phyloP scores from a whole-genome alignment of 139 green algal species.

The Gonium pectorale region DNA sequence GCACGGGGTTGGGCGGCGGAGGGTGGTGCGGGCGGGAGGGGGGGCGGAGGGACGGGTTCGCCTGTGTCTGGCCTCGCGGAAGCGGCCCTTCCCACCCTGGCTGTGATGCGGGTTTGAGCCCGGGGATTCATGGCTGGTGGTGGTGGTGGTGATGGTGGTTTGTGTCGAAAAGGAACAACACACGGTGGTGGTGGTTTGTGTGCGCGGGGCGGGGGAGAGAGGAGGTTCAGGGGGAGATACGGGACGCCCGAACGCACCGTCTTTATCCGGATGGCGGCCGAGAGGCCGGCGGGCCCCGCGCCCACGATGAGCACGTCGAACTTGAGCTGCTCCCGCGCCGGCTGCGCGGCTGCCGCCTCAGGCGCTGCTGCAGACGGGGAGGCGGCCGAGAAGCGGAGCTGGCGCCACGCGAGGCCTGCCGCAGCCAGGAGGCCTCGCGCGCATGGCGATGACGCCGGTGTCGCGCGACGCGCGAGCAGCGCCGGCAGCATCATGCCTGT shows the following conservation, averaged over 20 bases:
- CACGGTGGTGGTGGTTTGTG: too few species aligned
- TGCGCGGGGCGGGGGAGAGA: too few species aligned
- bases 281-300: constrained; percentile 89
- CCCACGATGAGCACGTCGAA: constrained; percentile 95
- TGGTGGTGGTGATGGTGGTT: too few species aligned
- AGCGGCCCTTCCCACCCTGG: too few species aligned
- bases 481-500: background rate
- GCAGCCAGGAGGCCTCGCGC: background rate
- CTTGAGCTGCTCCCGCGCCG: constrained; percentile 72
- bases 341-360: background rate
- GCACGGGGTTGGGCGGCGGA: too few species aligned
- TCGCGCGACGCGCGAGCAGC: background rate
- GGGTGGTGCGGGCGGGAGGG: too few species aligned
- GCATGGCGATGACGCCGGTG: background rate
- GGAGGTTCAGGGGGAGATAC: too few species aligned
- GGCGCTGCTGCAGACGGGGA: background rate
- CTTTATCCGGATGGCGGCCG: constrained; percentile 90
- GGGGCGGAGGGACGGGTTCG: too few species aligned
- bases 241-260: constrained; percentile 77
- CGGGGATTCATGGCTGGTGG: too few species aligned
- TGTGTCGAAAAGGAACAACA: too few species aligned
- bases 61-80: too few species aligned
- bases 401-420: background rate
- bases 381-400: background rate
- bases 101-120: too few species aligned